These are phyloP conservation scores for Eucalyptus paniculata DNA, from an alignment of 345 rosid species.

Conservation along the genomic window DNA sequence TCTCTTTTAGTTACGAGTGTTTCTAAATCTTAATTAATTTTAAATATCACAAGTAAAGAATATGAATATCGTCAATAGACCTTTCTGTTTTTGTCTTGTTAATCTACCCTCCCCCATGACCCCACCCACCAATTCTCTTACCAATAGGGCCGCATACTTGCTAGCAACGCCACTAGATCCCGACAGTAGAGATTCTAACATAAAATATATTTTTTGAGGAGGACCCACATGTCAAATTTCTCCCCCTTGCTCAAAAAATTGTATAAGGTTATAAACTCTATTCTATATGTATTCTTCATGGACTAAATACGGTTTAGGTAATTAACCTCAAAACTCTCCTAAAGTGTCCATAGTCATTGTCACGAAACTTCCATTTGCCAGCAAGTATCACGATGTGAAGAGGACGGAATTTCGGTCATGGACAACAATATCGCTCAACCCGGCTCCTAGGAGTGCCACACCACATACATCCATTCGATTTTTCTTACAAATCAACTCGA, in stretches of 20 bases:
- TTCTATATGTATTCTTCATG: not conserved
- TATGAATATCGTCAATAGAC: fast-evolving
- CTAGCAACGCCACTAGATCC: not conserved
- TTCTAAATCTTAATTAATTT: not conserved
- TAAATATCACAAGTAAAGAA: not conserved
- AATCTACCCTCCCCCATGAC: not conserved
- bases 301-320: not conserved
- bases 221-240: not conserved
- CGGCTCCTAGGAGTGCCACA: fast-evolving
- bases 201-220: not conserved
- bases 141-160: no score
- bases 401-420: not conserved
- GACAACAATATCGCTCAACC: fast-evolving
- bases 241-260: not conserved
- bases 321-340: not conserved
- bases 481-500: not conserved
- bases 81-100: not conserved
- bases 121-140: not conserved
- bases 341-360: not conserved
- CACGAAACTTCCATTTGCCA: not conserved
- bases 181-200: not conserved
- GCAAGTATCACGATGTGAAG: fast-evolving
- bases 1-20: not conserved
- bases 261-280: not conserved
- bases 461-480: not conserved